phyloP scores from a whole-genome alignment of 1,284 basidiomycete genomes.

The Microbotryum saponariae region DNA sequence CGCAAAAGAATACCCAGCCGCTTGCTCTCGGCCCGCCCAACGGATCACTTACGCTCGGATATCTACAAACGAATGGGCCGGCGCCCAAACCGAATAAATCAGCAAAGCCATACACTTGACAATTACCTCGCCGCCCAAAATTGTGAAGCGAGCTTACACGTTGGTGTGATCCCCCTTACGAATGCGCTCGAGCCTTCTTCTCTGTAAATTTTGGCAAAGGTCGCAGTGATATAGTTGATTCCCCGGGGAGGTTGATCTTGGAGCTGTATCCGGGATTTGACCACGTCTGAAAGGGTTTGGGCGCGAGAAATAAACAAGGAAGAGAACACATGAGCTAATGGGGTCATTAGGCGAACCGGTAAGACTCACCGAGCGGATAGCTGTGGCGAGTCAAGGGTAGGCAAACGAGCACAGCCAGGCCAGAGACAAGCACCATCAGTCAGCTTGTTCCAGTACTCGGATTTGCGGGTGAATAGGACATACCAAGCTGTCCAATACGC shows the following conservation, averaged over 20 bases:
- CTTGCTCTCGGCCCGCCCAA: too few species aligned
- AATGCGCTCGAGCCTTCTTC: conserved; percentile 66
- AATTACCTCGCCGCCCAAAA: too few species aligned
- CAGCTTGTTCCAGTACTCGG: too few species aligned
- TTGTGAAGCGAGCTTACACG: conserved; percentile 21
- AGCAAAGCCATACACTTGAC: conserved; percentile 49
- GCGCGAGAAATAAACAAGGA: not conserved
- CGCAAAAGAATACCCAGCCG: too few species aligned
- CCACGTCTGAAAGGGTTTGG: conserved; percentile 55
- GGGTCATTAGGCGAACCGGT: not conserved
- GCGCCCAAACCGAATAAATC: conserved; percentile 50
- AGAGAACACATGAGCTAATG: not conserved
- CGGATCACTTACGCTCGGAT: conserved; percentile 35
- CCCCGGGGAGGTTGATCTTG: conserved; percentile 68
- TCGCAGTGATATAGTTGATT: conserved; percentile 64
- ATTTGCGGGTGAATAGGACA: conserved; percentile 51
- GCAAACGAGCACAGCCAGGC: not conserved
- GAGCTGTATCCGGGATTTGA: conserved; percentile 83
- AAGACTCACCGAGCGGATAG: conserved; percentile 25
- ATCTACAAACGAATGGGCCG: conserved; percentile 18
- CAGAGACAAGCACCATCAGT: too few species aligned
- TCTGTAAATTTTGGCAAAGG: conserved; percentile 58
- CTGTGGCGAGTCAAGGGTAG: not conserved
- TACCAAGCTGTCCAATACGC: conserved; percentile 93
- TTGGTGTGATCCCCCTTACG: conserved; percentile 24